Base-by-base conservation (phyloP, 192 early-diverging fungal species). In the Backusella psychrophila region DNA sequence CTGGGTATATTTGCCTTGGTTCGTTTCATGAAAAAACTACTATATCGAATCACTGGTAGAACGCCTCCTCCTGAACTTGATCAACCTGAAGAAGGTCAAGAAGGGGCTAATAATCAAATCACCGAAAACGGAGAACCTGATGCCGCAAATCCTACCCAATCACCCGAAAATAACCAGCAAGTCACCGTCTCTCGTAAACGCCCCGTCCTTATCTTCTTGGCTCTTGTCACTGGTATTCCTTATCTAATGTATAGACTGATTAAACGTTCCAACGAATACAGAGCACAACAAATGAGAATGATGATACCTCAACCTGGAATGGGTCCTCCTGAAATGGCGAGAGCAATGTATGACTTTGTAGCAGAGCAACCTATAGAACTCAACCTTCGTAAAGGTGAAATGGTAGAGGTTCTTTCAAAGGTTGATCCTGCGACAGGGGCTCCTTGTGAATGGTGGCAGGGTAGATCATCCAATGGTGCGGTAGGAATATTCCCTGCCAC, bases 191-290 rank as follows among this genome's bases (percentile, higher is more conserved):
- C 68, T 38, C 68, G 35, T 69, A 88, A 89, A 76, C 88, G 90
- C 14, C 94, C 96, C 33, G 78, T 97, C 49, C 81, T 93, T 67
- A 81, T 99, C 67, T 98, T 98, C 78, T 82, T 99, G 66, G 75
- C 93, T 4, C 87, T 96, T 63, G 90, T 94, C 36, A 83, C 98
- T 80, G 97, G 96, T 11, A 81, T 99, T 14, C 97, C 97, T 15
- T 99, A 93, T 72, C 71, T 97, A 52, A 96, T 98, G 92, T 92
- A 94, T 34, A 97, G 92, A 80, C 81, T 96, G 36, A 94, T 98
- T 74, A 87, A 93, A 66, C 81, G 90, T 34, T 79, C 69, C 77
- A 89, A 12, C 78, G 77, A 68, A 77, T 71, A 52, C 68, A 76
- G 75, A 72, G 65, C 53, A 42, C 81, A 84, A 59, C 83, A 83